Conservation (phyloP, 192 early-diverging fungal species). For the Podila epigama region DNA sequence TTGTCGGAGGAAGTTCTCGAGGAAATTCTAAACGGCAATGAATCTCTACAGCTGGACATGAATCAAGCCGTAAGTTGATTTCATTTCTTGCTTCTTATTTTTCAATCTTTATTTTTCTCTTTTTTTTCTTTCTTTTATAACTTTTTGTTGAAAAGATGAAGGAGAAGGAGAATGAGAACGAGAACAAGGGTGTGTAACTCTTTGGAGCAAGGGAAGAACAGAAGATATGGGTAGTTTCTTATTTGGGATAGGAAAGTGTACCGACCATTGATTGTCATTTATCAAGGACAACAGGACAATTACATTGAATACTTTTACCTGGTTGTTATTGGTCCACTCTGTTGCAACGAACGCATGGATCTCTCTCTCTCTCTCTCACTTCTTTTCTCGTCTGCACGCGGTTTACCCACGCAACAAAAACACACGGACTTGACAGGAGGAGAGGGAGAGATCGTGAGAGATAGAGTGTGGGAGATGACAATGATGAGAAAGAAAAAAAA, state of each 20-base stretch:
- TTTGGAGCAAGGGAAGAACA: neutral
- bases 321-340: too few species aligned
- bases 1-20: slow-evolving; percentile 47
- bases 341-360: neutral
- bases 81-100: too few species aligned
- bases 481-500: neutral
- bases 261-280: too few species aligned
- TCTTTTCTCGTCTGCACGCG: too few species aligned
- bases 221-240: slow-evolving; percentile 73
- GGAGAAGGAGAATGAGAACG: neutral
- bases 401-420: neutral
- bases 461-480: too few species aligned
- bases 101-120: too few species aligned
- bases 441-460: neutral
- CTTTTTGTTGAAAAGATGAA: too few species aligned
- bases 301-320: neutral
- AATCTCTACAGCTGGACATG: slow-evolving; percentile 42
- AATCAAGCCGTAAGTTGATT: slow-evolving; percentile 36
- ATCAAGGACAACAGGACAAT: too few species aligned
- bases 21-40: slow-evolving; percentile 41
- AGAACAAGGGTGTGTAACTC: neutral
- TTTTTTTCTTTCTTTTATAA: neutral
- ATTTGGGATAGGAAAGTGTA: slow-evolving; percentile 3
- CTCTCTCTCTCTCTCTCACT: neutral
- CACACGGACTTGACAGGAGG: neutral